phyloP scores from a whole-genome alignment of 768 basidiomycete species.

The Psilocybe cyanescens region DNA sequence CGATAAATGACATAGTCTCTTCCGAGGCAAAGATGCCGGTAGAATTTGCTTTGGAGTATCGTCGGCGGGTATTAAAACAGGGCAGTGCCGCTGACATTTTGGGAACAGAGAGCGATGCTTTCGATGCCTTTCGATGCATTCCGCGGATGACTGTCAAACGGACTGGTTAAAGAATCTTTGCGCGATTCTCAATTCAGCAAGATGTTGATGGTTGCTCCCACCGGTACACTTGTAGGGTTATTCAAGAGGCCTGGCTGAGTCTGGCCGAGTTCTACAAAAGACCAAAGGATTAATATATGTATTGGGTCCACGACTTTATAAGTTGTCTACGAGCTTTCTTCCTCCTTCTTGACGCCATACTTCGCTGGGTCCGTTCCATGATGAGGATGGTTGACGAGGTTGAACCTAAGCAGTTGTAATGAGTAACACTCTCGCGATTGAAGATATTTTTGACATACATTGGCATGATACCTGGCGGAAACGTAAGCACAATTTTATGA shows the following conservation, averaged over 20 bases:
- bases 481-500: slow-evolving; percentile 53
- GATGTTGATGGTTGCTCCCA: not conserved
- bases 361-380: slow-evolving; percentile 88
- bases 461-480: slow-evolving; percentile 34
- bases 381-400: slow-evolving; percentile 88
- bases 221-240: not conserved
- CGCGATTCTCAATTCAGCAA: not conserved
- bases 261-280: not conserved
- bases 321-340: slow-evolving; percentile 26
- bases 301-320: not conserved
- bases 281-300: not conserved
- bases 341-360: slow-evolving; percentile 55
- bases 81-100: not conserved
- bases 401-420: slow-evolving; percentile 66
- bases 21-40: not conserved
- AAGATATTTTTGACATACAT: slow-evolving; percentile 51
- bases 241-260: not conserved
- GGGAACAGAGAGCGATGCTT: not conserved
- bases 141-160: no score
- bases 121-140: no score
- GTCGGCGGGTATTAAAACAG: not conserved
- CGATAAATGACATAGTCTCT: not conserved
- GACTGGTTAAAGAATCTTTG: no score
- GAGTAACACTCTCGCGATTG: slow-evolving; percentile 8
- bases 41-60: not conserved